Base-by-base conservation (phyloP, 1,139 yeast species). In the Suhomyces bolitotheri region DNA sequence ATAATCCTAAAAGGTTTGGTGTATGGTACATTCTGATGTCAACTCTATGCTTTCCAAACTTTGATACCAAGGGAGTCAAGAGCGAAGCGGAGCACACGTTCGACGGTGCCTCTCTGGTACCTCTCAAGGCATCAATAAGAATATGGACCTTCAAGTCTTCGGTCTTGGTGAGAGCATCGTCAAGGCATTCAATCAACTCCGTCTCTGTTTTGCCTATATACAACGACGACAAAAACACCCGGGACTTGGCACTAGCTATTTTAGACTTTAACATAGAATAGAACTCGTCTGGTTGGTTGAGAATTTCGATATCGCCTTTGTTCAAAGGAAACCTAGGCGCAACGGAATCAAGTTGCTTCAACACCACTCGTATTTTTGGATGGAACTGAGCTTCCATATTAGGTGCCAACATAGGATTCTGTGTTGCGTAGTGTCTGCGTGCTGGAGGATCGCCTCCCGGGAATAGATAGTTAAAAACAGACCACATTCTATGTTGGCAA, bases 21-120 rank as follows among this genome's bases (percentile, higher is more conserved):
- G 98, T 92, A 49, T 86, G 95, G 58, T 86, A 92, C 73, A 90
- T 75, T 48, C 95, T 66, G 32, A 90, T 65, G 49, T 86, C 88
- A 11, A 92, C 90, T 41, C 96, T 68, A 33, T 77, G 73, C 30
- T 69, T 66, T 10, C 88, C 89, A 55, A 73, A 81, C 41, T 80
- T 76, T 33, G 76, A 73, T 20, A 81, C 83, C 35, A 94, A 66
- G 1, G 79, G 75, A 0, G 86, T 78, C 35, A 92, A 62, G 25
- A 90, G 65, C 24, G 84, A 74, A 0, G 97, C 97, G 9, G 95
- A 78, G 37, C 92, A 84, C 10, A 55, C 44, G 29, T 70, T 64
- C 9, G 73, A 61, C 0, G 98, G 98, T 0, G 92, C 80, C 53
- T 92, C 98, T 46, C 99, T 71, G 0, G 98, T 92, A 0, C 97